Evolutionary conservation across 257 asterid genomes (phyloP), one percentile per base, ranked within the genome.

Genomic region (Solanum dulcamara): DNA sequence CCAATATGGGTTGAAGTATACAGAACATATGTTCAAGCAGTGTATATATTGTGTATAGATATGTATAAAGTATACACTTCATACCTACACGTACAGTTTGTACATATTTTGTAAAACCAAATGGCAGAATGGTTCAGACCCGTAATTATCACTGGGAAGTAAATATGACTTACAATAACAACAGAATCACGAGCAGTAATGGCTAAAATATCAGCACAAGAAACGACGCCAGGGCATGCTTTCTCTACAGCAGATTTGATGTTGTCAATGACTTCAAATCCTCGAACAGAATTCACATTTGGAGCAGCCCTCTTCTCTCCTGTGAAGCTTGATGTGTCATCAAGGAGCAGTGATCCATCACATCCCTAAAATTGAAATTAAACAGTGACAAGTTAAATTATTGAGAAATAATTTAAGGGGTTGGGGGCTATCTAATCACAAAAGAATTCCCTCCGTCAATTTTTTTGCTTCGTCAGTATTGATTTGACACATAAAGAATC

Each of bases 181-280:
- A 94, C 98, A 24, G 98, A 94, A 86, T 96, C 99, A 0, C 98
- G 94, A 33, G 98, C 89, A 28, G 97, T 90, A 59, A 96, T 71
- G 72, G 98, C 94, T 48, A 96, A 85, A 11, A 93, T n/a, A 87
- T 96, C 99, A 8, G 99, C 99, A 80, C 99, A 96, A 4, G 98
- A 96, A 84, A 96, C 97, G 1, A 88, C 88, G 1, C 92, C 94
- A 0, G 98, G 96, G 82, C 99, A 96, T 1, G 77, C 94, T 40
- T 83, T 90, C 86, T 96, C 98, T 1, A 96, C 98, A 0, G 99
- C 99, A 0, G 95, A 89, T 85, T 94, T 96, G 53, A 96, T 94
- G 37, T 88, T 77, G 93, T 94, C 98, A 0, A 96, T 87, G 3
- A 94, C 98, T 2, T 93, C 89, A 33, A 94, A 96, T 80, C 98